Percentiles rank a stretch among this genome's conserved stretches.
Conservation (phyloP, 129 eudicot species). For the Pittosporum tobira region DNA sequence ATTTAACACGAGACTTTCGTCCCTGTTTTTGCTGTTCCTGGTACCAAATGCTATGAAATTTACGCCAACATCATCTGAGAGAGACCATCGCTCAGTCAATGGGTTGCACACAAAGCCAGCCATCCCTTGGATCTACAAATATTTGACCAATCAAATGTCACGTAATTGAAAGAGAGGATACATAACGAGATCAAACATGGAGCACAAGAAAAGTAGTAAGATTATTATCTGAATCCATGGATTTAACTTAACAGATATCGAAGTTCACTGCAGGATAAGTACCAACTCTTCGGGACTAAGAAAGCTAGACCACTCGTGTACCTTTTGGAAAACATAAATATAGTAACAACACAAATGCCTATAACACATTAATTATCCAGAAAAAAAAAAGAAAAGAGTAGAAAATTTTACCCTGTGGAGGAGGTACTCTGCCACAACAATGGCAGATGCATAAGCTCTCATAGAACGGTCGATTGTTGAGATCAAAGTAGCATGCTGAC, state of each 20-base stretch:
- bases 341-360: conserved; percentile 3
- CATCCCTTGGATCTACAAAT: conserved; percentile 75
- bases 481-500: conserved; percentile 69
- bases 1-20: too few species aligned
- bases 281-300: conserved; percentile 87
- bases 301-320: conserved; percentile 87
- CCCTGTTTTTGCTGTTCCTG: conserved; percentile 32
- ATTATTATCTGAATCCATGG: not conserved
- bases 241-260: conserved; percentile 55
- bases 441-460: conserved; percentile 92
- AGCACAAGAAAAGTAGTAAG: not conserved
- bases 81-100: conserved; percentile 71
- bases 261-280: conserved; percentile 53
- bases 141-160: conserved; percentile 3
- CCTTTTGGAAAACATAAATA: conserved; percentile 57
- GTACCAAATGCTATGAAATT: conserved; percentile 74
- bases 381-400: not conserved
- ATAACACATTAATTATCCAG: not conserved
- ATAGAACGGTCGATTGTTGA: conserved; percentile 89
- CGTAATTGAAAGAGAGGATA: too few species aligned
- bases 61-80: conserved; percentile 70
- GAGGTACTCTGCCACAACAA: conserved; percentile 71
- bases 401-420: conserved; percentile 62
- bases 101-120: conserved; percentile 91
- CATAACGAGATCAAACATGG: not conserved